Conservation (phyloP, 495 filamentous ascomycete species). For the Neurospora sp. region DNA sequence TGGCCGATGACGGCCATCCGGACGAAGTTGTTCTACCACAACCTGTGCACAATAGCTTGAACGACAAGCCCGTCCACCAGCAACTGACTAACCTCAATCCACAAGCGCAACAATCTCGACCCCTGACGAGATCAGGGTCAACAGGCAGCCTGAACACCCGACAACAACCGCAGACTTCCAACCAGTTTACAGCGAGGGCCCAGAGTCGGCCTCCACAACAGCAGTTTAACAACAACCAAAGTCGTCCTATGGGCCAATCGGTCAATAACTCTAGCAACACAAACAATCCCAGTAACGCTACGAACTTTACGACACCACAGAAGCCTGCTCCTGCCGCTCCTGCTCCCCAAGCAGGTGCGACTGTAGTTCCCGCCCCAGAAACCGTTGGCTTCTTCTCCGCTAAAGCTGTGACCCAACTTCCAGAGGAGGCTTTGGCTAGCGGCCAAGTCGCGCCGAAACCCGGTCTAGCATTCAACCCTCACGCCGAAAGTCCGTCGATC, state of each 20-base stretch:
- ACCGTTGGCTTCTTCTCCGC: constrained; percentile 59
- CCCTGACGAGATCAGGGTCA: constrained; percentile 15
- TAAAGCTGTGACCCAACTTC: constrained; percentile 44
- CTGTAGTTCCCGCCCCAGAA: constrained; percentile 6
- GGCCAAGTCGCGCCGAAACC: constrained; percentile 30
- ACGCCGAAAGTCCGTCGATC: constrained; percentile 75
- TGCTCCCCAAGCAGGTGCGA: constrained; percentile 1
- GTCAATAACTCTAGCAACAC: constrained; percentile 7
- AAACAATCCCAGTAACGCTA: constrained; percentile 15
- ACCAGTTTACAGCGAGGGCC: constrained; percentile 14
- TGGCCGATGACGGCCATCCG: constrained; percentile 46
- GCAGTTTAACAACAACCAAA: constrained; percentile 19
- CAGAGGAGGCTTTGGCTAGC: constrained; percentile 23
- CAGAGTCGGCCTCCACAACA: constrained; percentile 11
- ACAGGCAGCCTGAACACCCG: constrained; percentile 16
- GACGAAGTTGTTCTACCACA: constrained; percentile 47
- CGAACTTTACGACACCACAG: constrained; percentile 24
- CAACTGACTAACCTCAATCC: constrained; percentile 6
- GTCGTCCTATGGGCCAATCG: constrained; percentile 8
- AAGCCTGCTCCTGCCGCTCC: constrained; percentile 8
- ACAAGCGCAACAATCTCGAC: constrained; percentile 29
- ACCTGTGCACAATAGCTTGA: neutral
- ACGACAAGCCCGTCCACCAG: neutral
- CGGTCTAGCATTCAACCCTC: constrained; percentile 65
- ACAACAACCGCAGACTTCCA: constrained; percentile 28